Conservation (phyloP, 306 rosid species). For the Aeschynomene evenia region DNA sequence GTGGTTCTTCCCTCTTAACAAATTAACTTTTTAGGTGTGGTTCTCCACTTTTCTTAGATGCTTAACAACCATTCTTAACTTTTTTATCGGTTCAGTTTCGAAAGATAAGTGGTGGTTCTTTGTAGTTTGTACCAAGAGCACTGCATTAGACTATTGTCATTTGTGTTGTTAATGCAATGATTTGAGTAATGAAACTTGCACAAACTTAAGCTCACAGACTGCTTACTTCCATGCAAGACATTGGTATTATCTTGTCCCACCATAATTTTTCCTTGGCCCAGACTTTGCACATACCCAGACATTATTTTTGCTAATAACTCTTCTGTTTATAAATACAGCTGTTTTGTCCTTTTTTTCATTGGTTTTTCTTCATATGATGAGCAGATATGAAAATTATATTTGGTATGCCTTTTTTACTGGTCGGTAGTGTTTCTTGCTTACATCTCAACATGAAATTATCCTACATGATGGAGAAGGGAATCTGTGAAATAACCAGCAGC, state of each 20-base stretch:
- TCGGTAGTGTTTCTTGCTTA: too few species aligned
- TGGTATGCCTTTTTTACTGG: too few species aligned
- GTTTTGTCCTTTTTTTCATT: neutral
- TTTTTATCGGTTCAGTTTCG: neutral
- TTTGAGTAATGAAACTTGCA: neutral
- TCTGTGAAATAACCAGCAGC: neutral
- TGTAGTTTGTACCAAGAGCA: neutral
- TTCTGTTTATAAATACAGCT: neutral
- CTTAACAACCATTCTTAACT: neutral
- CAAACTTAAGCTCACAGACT: neutral
- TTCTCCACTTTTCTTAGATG: too few species aligned
- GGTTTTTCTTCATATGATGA: too few species aligned
- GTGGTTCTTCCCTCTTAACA: too few species aligned
- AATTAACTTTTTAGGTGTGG: too few species aligned
- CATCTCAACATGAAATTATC: too few species aligned
- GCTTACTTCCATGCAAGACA: neutral
- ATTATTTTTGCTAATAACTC: neutral
- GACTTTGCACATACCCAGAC: neutral
- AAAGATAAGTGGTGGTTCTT: neutral
- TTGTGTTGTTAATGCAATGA: neutral
- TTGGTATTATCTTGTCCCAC: neutral
- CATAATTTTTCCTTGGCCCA: neutral
- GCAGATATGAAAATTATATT: too few species aligned
- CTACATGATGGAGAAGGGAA: neutral
- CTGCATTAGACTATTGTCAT: neutral